Evolutionary conservation across 108 stramenopile genomes (phyloP), one percentile per base, ranked within the genome.

Genomic region (Cyclotella baltica): DNA sequence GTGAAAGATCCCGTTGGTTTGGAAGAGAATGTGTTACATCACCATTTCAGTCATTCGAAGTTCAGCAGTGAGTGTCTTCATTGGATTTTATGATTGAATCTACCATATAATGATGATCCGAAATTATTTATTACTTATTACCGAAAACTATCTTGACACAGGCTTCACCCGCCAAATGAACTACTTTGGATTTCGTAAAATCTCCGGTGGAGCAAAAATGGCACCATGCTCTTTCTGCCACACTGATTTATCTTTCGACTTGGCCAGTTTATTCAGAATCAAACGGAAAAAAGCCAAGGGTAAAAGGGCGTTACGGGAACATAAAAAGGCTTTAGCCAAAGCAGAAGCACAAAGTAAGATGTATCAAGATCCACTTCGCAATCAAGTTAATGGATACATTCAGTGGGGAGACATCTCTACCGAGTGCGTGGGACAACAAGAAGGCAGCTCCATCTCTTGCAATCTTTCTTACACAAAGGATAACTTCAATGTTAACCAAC

Each of bases 161-260:
- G 53, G 53, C n/a, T 55, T 55, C 20, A 22, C 53, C 18, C 9
- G 53, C 6, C 53, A 55, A 55, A 55, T 55, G 53, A 43, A 43
- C 53, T 55, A 55, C 53, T 55, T 55, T n/a, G 53, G 20, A 55
- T 55, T 55, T 23, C 53, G 53, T 23, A 55, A 55, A 23, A 55
- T 55, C 16, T 55, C 53, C 6, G 53, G 53, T n/a, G 20, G 18
- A n/a, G 5, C 53, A 55, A 55, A n/a, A 55, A 55, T 55, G 53
- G 18, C 53, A 55, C 53, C 53, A 19, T 55, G 53, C 22, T 6
- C 20, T n/a, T 55, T 55, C 22, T 6, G 6, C 53, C 10, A 55
- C 53, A n/a, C 10, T 19, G 22, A 55, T n/a, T 19, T n/a, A 23
- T n/a, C 53, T 22, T 55, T n/a, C 6, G 22, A 55, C 22, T n/a